A percentile compares a stretch with the other conserved stretches of the same genome.
These are phyloP conservation scores for Anthoceros angustus DNA, from an alignment of 225 moss, liverwort and hornwort genomes.

Conservation along the genomic window DNA sequence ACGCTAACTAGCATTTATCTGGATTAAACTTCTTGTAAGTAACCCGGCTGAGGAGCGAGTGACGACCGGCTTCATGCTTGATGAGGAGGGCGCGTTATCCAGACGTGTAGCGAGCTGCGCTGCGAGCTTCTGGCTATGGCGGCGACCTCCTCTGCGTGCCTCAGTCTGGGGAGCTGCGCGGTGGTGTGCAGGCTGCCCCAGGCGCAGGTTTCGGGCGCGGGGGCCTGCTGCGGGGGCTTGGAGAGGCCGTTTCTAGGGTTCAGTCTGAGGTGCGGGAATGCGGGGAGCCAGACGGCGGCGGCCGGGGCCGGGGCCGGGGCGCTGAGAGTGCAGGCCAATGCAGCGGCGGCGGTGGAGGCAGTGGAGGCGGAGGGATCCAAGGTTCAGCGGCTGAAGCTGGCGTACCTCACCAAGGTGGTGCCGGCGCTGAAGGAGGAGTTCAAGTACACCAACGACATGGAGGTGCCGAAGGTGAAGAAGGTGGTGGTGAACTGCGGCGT, in stretches of 20 bases:
- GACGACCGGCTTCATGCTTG: no score
- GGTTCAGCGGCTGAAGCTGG: constrained; percentile 39
- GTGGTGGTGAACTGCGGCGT: constrained; percentile 83
- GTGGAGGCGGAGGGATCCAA: constrained; percentile 8
- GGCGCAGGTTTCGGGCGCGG: neutral
- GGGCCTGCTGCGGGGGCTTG: neutral
- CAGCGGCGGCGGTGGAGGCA: constrained; percentile 13
- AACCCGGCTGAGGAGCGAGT: no score
- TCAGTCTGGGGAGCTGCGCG: constrained; percentile 1
- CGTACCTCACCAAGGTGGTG: constrained; percentile 48
- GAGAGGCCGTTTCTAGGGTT: neutral
- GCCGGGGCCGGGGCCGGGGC: neutral
- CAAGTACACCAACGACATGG: constrained; percentile 44
- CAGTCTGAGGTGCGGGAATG: neutral
- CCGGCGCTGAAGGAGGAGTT: constrained; percentile 72
- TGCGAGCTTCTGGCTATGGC: neutral
- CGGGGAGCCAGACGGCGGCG: neutral
- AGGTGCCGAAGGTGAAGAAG: constrained; percentile 67
- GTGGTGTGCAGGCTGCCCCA: neutral
- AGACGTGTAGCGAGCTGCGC: neutral
- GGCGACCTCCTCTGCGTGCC: neutral
- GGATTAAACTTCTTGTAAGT: no score
- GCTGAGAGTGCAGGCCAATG: constrained; percentile 10
- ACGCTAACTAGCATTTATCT: no score
- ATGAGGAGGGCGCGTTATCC: neutral